A percentile compares a stretch with the other conserved stretches of the same genome.
These are phyloP conservation scores for Agaricus sinodeliciosus DNA, from an alignment of 768 basidiomycete species.

Conservation along the genomic window DNA sequence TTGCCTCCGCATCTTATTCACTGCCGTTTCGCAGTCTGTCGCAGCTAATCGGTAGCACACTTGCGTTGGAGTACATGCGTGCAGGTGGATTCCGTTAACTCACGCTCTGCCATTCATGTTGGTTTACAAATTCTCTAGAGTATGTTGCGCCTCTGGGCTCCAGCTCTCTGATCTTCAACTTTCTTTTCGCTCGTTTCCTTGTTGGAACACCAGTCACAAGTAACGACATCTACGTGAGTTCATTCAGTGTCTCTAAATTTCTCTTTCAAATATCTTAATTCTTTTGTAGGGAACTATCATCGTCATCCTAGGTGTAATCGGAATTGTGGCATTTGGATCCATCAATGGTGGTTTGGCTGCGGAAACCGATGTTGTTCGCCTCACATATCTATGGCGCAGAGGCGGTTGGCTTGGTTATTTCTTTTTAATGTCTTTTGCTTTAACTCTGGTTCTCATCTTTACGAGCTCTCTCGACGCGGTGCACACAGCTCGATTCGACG, in stretches of 20 bases:
- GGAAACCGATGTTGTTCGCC: constrained; percentile 66
- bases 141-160: constrained; percentile 96
- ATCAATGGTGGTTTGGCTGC: constrained; percentile 74
- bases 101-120: background rate
- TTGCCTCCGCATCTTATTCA: background rate
- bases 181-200: constrained; percentile 86
- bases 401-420: constrained; percentile 90
- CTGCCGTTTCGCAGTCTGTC: constrained; percentile 46
- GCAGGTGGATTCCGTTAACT: constrained; percentile 45
- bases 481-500: constrained; percentile 61
- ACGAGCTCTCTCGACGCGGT: constrained; percentile 69
- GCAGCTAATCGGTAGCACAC: constrained; percentile 81
- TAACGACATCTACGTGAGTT: constrained; percentile 72
- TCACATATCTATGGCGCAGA: constrained; percentile 82
- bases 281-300: constrained; percentile 64
- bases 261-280: background rate
- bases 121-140: constrained; percentile 35
- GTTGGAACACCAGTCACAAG: constrained; percentile 81
- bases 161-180: constrained; percentile 92
- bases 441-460: constrained; percentile 60
- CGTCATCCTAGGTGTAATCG: constrained; percentile 79
- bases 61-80: constrained; percentile 84
- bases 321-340: constrained; percentile 82
- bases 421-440: constrained; percentile 66
- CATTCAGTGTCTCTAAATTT: background rate